Conservation (phyloP, 805 yeast species). For the Pichia kluyveri region DNA sequence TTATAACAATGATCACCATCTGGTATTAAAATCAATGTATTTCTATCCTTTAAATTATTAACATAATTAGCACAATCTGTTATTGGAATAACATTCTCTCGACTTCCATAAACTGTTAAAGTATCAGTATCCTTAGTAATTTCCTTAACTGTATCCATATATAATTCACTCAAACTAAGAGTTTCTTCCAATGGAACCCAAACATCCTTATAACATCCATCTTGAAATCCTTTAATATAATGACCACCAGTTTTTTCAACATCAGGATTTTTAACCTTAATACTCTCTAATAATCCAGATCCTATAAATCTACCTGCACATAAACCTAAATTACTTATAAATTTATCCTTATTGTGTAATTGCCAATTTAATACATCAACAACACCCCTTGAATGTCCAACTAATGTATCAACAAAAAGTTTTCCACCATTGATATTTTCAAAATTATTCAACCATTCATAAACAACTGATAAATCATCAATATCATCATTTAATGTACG, state of each 20-base stretch:
- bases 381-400: slow-evolving; percentile 77
- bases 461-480: slow-evolving; percentile 51
- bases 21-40: slow-evolving; percentile 47
- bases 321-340: slow-evolving; percentile 58
- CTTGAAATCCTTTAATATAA: slow-evolving; percentile 33
- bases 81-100: slow-evolving; percentile 58
- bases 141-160: slow-evolving; percentile 29
- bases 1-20: slow-evolving; percentile 78
- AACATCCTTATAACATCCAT: slow-evolving; percentile 36
- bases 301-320: slow-evolving; percentile 64
- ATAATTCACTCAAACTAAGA: slow-evolving; percentile 37
- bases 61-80: slow-evolving; percentile 54
- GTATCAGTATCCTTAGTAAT: slow-evolving; percentile 34
- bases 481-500: slow-evolving; percentile 56
- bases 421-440: slow-evolving; percentile 25
- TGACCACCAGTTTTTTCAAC: slow-evolving; percentile 36
- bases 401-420: slow-evolving; percentile 45
- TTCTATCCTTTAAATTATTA: slow-evolving; percentile 48
- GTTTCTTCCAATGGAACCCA: slow-evolving; percentile 45
- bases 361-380: slow-evolving; percentile 73
- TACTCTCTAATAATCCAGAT: slow-evolving; percentile 35
- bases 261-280: slow-evolving; percentile 23
- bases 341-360: slow-evolving; percentile 23
- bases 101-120: slow-evolving; percentile 61
- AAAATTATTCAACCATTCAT: slow-evolving; percentile 24